Evolutionary conservation across 331 rosid genomes (phyloP), one percentile per base, ranked within the genome.

Genomic region (Quercus tomentella): DNA sequence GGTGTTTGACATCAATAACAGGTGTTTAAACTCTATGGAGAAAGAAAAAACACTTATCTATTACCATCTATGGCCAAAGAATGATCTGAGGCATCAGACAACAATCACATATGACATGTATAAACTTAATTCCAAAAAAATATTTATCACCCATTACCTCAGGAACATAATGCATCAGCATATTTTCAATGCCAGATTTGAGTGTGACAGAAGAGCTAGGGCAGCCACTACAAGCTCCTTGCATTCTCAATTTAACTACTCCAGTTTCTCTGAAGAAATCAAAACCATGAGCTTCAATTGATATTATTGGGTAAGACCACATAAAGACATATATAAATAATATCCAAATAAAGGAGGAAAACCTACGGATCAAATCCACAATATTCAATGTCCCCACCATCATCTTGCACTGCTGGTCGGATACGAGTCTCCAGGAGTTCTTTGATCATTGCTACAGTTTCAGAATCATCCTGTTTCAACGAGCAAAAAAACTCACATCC

Each of bases 181-280:
- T 95, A 81, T 95, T 95, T 83, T 95, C 97, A 76, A 95, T 93
- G 92, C 99, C 99, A 25, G 99, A 93, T 86, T 95, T 95, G 80
- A 95, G 89, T 60, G 97, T 95, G 81, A 93, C 99, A 2, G 99
- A 86, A 58, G 99, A 95, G 87, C 99, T 95, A 67, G 99, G 99
- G 90, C 99, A 95, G 88, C 99, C 99, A 80, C 99, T 95, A 71
- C 99, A 95, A 26, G 99, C 99, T 80, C 99, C 97, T 91, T 95
- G 99, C 99, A 95, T 93, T 83, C 72, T 83, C 79, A 95, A 88
- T 79, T 88, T 95, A 26, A 95, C 99, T 56, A 88, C 84, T 65
- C 97, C 97, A 72, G 96, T 84, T 69, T 95, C 99, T 80, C 99
- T 95, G 78, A 72, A 83, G 71, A 80, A 76, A 83, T 31, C 7